These are phyloP conservation scores for Lyophyllum semitale DNA, from an alignment of 768 basidiomycete species.

Conservation along the genomic window DNA sequence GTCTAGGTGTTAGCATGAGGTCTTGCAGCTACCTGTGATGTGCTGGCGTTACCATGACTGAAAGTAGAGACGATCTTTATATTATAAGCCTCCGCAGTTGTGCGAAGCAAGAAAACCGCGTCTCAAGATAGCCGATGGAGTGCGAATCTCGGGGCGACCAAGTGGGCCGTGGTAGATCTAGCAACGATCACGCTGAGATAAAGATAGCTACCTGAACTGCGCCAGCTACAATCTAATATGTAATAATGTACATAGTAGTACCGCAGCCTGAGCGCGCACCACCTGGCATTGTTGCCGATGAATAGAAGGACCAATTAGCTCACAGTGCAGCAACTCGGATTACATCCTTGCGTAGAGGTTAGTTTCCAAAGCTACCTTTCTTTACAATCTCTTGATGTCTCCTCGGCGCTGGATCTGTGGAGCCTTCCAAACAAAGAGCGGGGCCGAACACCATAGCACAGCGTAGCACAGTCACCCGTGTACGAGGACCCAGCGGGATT, in stretches of 20 bases:
- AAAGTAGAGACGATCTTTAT: conserved; percentile 6
- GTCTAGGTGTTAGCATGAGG: conserved; percentile 60
- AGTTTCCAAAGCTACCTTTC: background rate
- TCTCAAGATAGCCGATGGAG: conserved; percentile 17
- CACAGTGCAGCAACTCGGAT: background rate
- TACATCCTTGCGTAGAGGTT: background rate
- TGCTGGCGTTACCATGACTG: background rate
- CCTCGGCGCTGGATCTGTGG: background rate
- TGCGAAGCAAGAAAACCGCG: conserved; percentile 3
- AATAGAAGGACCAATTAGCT: background rate
- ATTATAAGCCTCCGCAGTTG: conserved; percentile 16
- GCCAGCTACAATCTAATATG: background rate
- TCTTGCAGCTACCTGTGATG: background rate
- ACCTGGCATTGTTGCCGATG: background rate
- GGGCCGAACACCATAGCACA: background rate
- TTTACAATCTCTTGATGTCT: background rate
- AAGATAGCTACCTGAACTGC: background rate
- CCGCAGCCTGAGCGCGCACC: conserved; percentile 2
- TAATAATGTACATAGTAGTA: background rate
- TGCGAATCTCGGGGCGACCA: conserved; percentile 17
- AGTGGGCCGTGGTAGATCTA: conserved; percentile 7
- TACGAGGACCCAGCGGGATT: background rate
- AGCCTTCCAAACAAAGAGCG: background rate
- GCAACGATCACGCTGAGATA: conserved; percentile 10
- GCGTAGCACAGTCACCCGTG: background rate